Conservation (phyloP, 805 yeast species). For the Metschnikowia gelsemii region DNA sequence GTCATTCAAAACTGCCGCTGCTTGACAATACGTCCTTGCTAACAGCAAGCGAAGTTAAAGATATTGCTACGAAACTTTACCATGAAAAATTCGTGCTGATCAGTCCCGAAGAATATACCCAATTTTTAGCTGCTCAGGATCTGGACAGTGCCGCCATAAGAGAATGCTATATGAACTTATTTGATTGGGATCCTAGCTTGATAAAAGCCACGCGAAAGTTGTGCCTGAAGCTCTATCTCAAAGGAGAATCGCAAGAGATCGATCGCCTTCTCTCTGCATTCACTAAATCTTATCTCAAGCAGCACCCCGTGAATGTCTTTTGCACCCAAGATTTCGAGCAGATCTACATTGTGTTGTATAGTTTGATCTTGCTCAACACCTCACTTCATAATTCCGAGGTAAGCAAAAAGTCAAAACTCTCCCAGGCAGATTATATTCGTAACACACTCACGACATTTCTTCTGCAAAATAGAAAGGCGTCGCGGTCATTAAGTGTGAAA, state of each 20-base stretch:
- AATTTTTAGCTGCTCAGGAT: conserved; percentile 47
- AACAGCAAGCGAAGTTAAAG: conserved; percentile 24
- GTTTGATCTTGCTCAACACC: conserved; percentile 71
- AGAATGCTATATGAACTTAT: conserved; percentile 46
- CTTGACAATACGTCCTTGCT: background rate
- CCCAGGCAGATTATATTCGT: conserved; percentile 41
- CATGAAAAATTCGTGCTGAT: conserved; percentile 43
- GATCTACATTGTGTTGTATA: conserved; percentile 68
- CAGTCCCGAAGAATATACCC: conserved; percentile 45
- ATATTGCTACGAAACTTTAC: conserved; percentile 38
- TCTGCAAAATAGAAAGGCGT: conserved; percentile 33
- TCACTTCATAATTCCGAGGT: conserved; percentile 62
- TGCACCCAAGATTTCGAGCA: conserved; percentile 51
- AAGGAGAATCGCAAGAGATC: conserved; percentile 81
- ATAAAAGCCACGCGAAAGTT: conserved; percentile 56
- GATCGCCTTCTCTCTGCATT: conserved; percentile 71
- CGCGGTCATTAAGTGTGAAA: conserved; percentile 32
- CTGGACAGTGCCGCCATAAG: conserved; percentile 43
- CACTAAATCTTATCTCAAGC: conserved; percentile 59
- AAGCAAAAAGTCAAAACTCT: conserved; percentile 37
- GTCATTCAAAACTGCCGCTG: conserved; percentile 3
- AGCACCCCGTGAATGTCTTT: conserved; percentile 48
- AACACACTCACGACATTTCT: conserved; percentile 44
- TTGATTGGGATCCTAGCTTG: conserved; percentile 50
- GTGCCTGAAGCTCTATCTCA: conserved; percentile 66